Evolutionary conservation across 768 basidiomycete genomes (phyloP).

Genomic region (Lactarius psammicola): DNA sequence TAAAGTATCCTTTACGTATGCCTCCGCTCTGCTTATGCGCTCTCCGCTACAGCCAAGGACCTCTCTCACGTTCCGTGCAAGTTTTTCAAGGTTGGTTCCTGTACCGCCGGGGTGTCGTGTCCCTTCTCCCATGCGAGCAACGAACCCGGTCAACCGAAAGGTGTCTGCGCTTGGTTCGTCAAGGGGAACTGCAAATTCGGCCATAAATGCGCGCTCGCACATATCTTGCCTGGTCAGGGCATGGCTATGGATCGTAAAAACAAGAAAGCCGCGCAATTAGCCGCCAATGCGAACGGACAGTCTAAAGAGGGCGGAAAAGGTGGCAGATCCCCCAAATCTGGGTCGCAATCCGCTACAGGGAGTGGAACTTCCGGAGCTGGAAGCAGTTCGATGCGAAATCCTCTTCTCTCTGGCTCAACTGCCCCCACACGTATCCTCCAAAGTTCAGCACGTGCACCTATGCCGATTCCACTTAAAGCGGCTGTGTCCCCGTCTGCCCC

Average conservation of each 20-base stretch:
- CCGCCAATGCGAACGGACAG: slow-evolving; percentile 41
- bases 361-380: slow-evolving; percentile 23
- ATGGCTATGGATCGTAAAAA: slow-evolving; percentile 98
- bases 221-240: slow-evolving; percentile 89
- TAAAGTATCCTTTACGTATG: neutral
- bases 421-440: slow-evolving; percentile 57
- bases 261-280: slow-evolving; percentile 84
- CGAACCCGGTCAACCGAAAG: slow-evolving; percentile 78
- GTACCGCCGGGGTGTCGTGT: slow-evolving; percentile 90
- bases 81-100: slow-evolving; percentile 93
- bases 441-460: slow-evolving; percentile 53
- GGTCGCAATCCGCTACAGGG: slow-evolving; percentile 32
- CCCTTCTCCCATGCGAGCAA: slow-evolving; percentile 84
- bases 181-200: slow-evolving; percentile 89
- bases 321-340: slow-evolving; percentile 39
- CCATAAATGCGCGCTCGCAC: slow-evolving; percentile 87
- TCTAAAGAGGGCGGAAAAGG: slow-evolving; percentile 39
- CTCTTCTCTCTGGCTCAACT: slow-evolving; percentile 57
- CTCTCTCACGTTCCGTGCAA: slow-evolving; percentile 97
- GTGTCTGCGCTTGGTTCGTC: slow-evolving; percentile 85
- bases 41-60: slow-evolving; percentile 60
- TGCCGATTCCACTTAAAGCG: slow-evolving; percentile 67
- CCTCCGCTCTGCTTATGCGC: slow-evolving; percentile 15
- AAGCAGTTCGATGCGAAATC: slow-evolving; percentile 32
- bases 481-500: slow-evolving; percentile 75